Evolutionary conservation across 1,139 yeast species (phyloP).

Genomic region (Meyerozyma guilliermondii): DNA sequence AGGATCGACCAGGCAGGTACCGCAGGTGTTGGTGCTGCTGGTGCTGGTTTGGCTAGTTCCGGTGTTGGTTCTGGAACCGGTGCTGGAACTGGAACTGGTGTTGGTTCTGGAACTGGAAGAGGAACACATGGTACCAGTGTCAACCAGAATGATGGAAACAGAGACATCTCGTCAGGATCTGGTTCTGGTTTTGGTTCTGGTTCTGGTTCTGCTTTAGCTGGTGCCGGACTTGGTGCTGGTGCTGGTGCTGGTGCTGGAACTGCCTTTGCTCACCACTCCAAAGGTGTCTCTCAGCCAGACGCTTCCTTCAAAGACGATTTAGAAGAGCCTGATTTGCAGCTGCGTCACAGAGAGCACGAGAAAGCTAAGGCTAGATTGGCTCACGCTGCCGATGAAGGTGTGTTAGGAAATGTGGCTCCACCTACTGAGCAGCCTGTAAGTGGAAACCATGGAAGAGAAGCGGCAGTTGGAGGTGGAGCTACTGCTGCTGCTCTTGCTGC

Average conservation of each 20-base stretch:
- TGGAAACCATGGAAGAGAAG: slow-evolving; percentile 1
- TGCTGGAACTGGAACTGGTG: slow-evolving; percentile 3
- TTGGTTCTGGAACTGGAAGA: slow-evolving; percentile 6
- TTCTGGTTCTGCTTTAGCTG: not conserved
- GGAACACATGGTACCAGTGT: no score
- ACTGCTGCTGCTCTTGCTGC: slow-evolving; percentile 9
- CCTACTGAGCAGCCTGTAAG: not conserved
- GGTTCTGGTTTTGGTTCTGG: no score
- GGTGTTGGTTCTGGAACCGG: slow-evolving; percentile 1
- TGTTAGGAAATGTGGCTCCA: slow-evolving; percentile 11
- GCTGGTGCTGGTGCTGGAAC: slow-evolving; percentile 6
- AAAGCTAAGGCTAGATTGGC: slow-evolving; percentile 11
- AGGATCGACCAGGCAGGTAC: not conserved
- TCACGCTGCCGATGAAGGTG: slow-evolving; percentile 13
- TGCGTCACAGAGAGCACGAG: slow-evolving; percentile 12
- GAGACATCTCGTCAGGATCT: no score
- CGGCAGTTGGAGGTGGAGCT: slow-evolving; percentile 9
- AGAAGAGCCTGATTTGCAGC: not conserved
- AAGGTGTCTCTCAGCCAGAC: slow-evolving; percentile 5
- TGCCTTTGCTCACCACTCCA: slow-evolving; percentile 5
- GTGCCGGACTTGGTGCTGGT: slow-evolving; percentile 4
- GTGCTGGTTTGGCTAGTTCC: no score
- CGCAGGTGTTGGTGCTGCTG: not conserved
- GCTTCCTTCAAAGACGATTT: slow-evolving; percentile 7
- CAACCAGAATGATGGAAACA: no score